Evolutionary conservation across 2,329 filamentous ascomycete species (phyloP), one percentile per base, ranked within the genome.

Genomic region (Trichoderma endophyticum): DNA sequence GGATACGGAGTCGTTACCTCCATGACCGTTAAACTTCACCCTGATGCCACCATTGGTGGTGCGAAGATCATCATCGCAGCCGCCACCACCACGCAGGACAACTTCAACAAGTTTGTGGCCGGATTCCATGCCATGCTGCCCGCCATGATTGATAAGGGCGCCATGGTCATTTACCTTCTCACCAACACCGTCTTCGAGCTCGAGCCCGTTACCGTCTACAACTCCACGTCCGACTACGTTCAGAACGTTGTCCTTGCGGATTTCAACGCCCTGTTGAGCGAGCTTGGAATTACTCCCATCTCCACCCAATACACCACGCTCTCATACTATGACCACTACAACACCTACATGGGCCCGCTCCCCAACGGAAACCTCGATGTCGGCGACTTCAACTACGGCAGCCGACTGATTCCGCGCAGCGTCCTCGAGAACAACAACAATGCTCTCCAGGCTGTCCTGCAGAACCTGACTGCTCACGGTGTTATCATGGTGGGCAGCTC

Each of bases 131-230:
- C 76, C 61, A 67, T 78, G 65, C 63, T 80, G n/a, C 74, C 80
- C 14, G 75, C 71, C 14, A 79, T 88, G 48, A 80, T 86, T 9
- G 86, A 88, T 65, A 79, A 81, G 0, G 87, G 87, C 7, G 81
- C 81, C 36, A 86, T 83, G 79, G 77, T 81, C n/a, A 79, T 84
- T 14, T 87, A 83, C 77, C 81, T 77, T 68, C 81, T 84, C 70
- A 83, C 79, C 62, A 81, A 83, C 71, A 75, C 77, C 7, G 80
- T 77, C 71, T 85, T 88, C 72, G 69, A 76, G 5, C 80, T 88
- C 39, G 78, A 80, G 6, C 82, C 83, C 3, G 74, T 87, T 7
- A 87, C 84, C 0, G 81, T 80, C 0, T 86, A 84, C 18, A 80
- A 83, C 70, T 83, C 84, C 30, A 82, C 81, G 0, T 78, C 79